Evolutionary conservation across 495 filamentous ascomycete species (phyloP), one percentile per base, ranked within the genome.

Genomic region (Daldinia decipiens): DNA sequence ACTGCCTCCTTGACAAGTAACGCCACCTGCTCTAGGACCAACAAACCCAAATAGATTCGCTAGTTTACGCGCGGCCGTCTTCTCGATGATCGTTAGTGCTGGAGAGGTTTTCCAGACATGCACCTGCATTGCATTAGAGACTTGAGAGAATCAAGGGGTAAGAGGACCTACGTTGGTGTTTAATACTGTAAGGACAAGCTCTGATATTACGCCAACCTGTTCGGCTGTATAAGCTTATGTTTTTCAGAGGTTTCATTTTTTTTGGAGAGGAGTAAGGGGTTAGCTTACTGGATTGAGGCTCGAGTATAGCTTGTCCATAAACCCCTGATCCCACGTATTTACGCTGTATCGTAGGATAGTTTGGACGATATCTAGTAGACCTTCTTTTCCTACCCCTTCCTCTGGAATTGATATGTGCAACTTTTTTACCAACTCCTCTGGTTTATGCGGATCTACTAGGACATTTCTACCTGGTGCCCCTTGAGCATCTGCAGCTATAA

Each of bases 311-410:
- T 97, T 97, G 79, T 97, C 93, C 77, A 98, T 79, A 80, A 99
- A 97, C 7, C 94, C 95, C 75, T 94, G 93, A 78, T 95, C 91
- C 94, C 95, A 98, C 34, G 95, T 98, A 79, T 98, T 98, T 73
- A 97, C 95, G 54, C 88, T 91, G 81, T 95, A 92, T 58, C 86
- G 83, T 58, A 97, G 83, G 34, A 96, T 82, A 70, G 88, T 85
- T 66, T 87, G 80, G 29, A 95, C 83, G 3, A 87, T 80, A 24
- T 86, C 77, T 21, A 95, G 78, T 56, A 97, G 76, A 0, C 93
- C 93, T 13, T 91, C 87, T 73, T 91, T 89, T 2, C 91, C 92
- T 38, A 91, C 91, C 38, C 81, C 74, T 50, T 85, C 79, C 12
- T 82, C 78, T 1, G 93, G 93, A 6, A 97, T 79, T 8, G 85